These are phyloP conservation scores for Verticillium albo-atrum DNA, from an alignment of 2,329 filamentous ascomycete genomes.

Conservation along the genomic window DNA sequence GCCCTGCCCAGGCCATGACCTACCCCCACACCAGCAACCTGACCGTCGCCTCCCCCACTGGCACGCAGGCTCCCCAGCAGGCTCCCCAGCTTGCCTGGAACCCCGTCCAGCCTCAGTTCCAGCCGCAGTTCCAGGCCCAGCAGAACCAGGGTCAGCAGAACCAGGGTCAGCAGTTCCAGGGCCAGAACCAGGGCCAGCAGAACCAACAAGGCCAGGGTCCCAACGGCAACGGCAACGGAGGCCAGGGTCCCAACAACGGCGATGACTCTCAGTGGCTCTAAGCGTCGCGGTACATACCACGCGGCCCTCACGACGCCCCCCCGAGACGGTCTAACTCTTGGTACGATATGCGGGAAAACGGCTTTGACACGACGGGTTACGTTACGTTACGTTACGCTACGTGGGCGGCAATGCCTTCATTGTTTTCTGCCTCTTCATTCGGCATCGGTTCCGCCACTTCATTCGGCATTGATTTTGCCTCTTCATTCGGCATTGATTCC, in stretches of 20 bases:
- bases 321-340: conserved; percentile 2
- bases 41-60: conserved; percentile 21
- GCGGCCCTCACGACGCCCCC: background rate
- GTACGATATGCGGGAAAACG: background rate
- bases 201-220: conserved; percentile 5
- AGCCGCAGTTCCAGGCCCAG: conserved; percentile 4
- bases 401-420: conserved; percentile 4
- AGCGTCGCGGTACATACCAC: conserved; percentile 7
- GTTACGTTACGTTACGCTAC: conserved; percentile 8
- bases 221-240: conserved; percentile 7
- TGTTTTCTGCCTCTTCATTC: conserved; percentile 17
- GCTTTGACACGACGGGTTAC: conserved; percentile 1
- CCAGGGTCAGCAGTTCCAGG: background rate
- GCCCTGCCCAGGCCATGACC: conserved; percentile 5
- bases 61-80: conserved; percentile 4
- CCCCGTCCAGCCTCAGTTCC: conserved; percentile 12
- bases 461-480: too few relatives aligned
- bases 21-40: conserved; percentile 28
- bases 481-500: too few relatives aligned
- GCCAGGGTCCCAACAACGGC: conserved; percentile 16
- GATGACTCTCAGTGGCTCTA: conserved; percentile 36
- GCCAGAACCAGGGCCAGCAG: conserved; percentile 4
- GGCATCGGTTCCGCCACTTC: too few relatives aligned
- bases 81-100: conserved; percentile 6
- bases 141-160: background rate